phyloP scores from a whole-genome alignment of 257 asterid genomes.

The Perilla frutescens region DNA sequence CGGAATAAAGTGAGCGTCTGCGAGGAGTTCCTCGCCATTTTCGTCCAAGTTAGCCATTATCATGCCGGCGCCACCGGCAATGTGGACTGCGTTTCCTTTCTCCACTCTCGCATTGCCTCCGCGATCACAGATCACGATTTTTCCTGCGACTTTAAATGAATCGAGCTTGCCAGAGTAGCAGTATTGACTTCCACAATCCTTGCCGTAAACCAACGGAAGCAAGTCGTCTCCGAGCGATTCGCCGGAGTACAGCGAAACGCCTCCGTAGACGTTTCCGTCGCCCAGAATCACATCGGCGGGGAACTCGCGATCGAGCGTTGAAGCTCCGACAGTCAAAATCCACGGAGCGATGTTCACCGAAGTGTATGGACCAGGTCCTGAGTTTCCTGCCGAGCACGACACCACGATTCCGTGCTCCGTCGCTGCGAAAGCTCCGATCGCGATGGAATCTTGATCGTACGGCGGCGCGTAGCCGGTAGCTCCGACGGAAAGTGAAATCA shows the following conservation, averaged over 20 bases:
- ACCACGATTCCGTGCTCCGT: conserved; percentile 74
- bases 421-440: conserved; percentile 86
- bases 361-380: conserved; percentile 71
- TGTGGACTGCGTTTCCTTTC: conserved; percentile 90
- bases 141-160: conserved; percentile 66
- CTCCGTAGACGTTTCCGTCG: conserved; percentile 61
- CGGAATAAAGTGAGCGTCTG: conserved; percentile 88
- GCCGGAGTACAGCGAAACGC: conserved; percentile 88
- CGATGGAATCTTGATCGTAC: conserved; percentile 77
- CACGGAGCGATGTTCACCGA: conserved; percentile 93
- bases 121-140: conserved; percentile 87
- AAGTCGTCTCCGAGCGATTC: conserved; percentile 40
- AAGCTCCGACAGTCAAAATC: conserved; percentile 96
- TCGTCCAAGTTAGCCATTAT: conserved; percentile 79
- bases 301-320: conserved; percentile 89
- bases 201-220: conserved; percentile 70
- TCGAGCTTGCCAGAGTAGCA: conserved; percentile 75
- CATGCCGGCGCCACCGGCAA: conserved; percentile 88
- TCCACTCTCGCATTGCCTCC: conserved; percentile 94
- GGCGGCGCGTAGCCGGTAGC: conserved; percentile 69
- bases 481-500: conserved; percentile 90
- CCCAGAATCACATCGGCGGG: conserved; percentile 90
- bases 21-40: conserved; percentile 88
- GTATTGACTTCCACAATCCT: conserved; percentile 77
- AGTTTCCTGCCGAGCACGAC: conserved; percentile 92